Evolutionary conservation across 805 yeast genomes (phyloP), one percentile per base, ranked within the genome.

Genomic region (Debaryomyces tyrocola): DNA sequence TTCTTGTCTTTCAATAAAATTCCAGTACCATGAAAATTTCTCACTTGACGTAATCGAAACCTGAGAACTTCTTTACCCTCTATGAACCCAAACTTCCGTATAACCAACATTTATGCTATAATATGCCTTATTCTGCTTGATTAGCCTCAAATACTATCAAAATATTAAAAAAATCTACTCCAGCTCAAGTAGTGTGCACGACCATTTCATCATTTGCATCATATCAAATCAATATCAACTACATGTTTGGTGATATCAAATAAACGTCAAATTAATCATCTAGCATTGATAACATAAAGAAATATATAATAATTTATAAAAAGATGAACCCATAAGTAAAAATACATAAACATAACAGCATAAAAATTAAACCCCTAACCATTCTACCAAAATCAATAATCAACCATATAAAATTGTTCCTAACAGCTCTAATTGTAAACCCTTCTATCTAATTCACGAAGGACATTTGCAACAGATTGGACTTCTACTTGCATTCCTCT

Each of bases 401-500:
- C 10, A 24, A 24, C 10, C 24, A 18, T 18, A 35, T 20, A 15
- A 14, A 33, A 34, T 34, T 6, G 17, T 11, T 4, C 17, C 17
- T 15, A 2, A 15, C 7, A 35, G 6, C 40, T 20, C 15, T 61
- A 78, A 50, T 75, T 70, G 56, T 78, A 78, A 33, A 83, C 72
- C 55, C 84, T 74, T 59, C 87, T 76, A 63, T 90, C 96, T 59
- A 90, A 71, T 56, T 89, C 94, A 31, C 96, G 73, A 51, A 90
- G 69, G 17, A 89, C 90, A 56, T 86, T 85, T 27, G 94, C 96
- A 29, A 90, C 94, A 55, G 90, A 82, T 57, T 85, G 89, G n/a
- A 87, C 96, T 59, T 90, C 97, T 40, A 90, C 96, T 57, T 85
- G 89, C 85, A 87, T 87, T 3, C 96, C 96, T 51, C 86, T 73